These are phyloP conservation scores for Meyerozyma guilliermondii DNA, from an alignment of 1,139 yeast genomes.

Conservation along the genomic window DNA sequence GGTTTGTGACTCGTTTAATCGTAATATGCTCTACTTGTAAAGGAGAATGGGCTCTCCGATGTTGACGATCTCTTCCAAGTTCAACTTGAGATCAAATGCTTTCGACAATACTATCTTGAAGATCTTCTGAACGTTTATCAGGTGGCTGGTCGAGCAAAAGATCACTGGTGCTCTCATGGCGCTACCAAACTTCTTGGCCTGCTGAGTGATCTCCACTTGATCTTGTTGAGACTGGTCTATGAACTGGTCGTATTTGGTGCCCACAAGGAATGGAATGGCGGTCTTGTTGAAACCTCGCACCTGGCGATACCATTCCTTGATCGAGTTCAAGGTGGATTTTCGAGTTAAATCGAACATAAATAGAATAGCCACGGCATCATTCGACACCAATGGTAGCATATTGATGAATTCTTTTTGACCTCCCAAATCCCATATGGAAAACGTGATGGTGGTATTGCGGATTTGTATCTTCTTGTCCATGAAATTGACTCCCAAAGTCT, in stretches of 20 bases:
- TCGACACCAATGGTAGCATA: constrained; percentile 91
- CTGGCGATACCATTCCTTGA: constrained; percentile 94
- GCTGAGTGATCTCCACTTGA: constrained; percentile 80
- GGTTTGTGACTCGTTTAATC: neutral
- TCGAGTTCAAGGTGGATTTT: constrained; percentile 76
- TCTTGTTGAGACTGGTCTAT: constrained; percentile 75
- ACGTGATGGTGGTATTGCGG: constrained; percentile 84
- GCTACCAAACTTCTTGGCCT: constrained; percentile 80
- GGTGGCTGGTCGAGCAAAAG: constrained; percentile 89
- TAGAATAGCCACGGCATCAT: constrained; percentile 89
- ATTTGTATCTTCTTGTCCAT: constrained; percentile 88
- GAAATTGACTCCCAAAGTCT: constrained; percentile 91
- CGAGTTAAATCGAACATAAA: constrained; percentile 92
- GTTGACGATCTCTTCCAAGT: constrained; percentile 76
- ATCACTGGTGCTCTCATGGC: constrained; percentile 91
- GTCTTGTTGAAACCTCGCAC: constrained; percentile 87
- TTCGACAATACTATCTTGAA: constrained; percentile 89
- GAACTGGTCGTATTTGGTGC: constrained; percentile 90
- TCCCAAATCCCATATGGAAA: constrained; percentile 94
- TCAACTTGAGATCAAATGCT: constrained; percentile 82
- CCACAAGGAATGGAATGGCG: constrained; percentile 89
- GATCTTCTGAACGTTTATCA: constrained; percentile 90
- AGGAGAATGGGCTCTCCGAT: constrained; percentile 87
- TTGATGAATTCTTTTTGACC: constrained; percentile 95
- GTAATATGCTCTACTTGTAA: constrained; percentile 35